Percentiles rank a stretch among this genome's conserved stretches.
Evolutionary conservation across 345 rosid species (phyloP).

Genomic region (Boechera retrofracta): DNA sequence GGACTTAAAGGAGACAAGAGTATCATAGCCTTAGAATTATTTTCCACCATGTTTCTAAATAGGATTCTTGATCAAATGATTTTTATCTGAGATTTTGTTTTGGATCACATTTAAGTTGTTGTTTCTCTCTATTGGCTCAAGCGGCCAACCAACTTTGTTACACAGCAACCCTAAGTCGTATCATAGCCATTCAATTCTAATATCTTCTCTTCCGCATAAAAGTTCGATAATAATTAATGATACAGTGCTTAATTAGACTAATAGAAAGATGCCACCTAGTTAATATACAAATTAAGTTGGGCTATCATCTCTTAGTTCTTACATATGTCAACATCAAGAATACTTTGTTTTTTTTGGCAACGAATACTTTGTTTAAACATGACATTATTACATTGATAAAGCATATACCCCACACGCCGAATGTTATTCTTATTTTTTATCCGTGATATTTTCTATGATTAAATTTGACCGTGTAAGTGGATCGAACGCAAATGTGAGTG

Average conservation of each 20-base stretch:
- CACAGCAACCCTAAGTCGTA: conserved; percentile 33
- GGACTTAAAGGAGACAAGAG: conserved; percentile 41
- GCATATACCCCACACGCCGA: conserved; percentile 43
- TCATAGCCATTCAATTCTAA: conserved; percentile 33
- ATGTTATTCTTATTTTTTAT: conserved; percentile 10
- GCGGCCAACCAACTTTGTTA: conserved; percentile 31
- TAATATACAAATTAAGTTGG: conserved; percentile 27
- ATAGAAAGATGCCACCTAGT: conserved; percentile 23
- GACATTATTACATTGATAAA: conserved; percentile 37
- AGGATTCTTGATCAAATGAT: conserved; percentile 28
- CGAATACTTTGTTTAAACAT: conserved; percentile 28
- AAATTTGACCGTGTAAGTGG: conserved; percentile 5
- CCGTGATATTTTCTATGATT: conserved; percentile 22
- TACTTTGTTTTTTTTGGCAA: conserved; percentile 6
- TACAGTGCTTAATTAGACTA: conserved; percentile 1
- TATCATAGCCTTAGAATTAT: conserved; percentile 39
- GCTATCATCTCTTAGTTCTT: conserved; percentile 15
- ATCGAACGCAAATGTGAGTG: conserved; percentile 7
- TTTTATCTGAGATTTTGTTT: not conserved
- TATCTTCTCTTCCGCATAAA: conserved; percentile 9
- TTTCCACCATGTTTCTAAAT: conserved; percentile 33
- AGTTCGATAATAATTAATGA: not conserved
- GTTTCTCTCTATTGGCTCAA: conserved; percentile 1
- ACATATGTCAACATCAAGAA: conserved; percentile 39
- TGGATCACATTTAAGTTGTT: conserved; percentile 27